Evolutionary conservation across 2,329 filamentous ascomycete species (phyloP).

Genomic region (Tympanopsis confertula): DNA sequence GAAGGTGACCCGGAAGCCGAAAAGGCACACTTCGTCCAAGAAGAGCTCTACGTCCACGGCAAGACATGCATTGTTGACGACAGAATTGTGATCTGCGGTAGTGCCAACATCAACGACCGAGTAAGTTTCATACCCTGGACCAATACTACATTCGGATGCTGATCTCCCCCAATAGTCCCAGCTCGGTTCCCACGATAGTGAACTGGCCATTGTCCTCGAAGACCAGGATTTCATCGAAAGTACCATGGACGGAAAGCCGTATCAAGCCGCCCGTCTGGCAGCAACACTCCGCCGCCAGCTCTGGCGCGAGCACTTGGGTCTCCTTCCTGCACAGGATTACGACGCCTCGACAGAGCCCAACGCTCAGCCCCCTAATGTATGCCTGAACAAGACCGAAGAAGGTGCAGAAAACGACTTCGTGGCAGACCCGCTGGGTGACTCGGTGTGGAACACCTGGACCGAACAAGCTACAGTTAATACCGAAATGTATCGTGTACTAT

Average conservation of each 20-base stretch:
- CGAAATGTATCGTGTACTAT: conserved; percentile 63
- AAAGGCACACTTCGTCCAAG: conserved; percentile 80
- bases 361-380: conserved; percentile 59
- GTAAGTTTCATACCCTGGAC: conserved; percentile 10
- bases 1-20: conserved; percentile 66
- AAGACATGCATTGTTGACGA: conserved; percentile 89
- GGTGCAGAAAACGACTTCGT: conserved; percentile 53
- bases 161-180: conserved; percentile 37
- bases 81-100: conserved; percentile 71
- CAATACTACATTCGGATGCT: background rate
- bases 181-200: conserved; percentile 78
- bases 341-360: conserved; percentile 59
- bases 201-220: conserved; percentile 81
- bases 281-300: conserved; percentile 70
- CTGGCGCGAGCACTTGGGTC: conserved; percentile 82
- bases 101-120: conserved; percentile 84
- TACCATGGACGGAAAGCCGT: conserved; percentile 69
- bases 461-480: conserved; percentile 60
- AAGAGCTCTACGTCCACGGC: conserved; percentile 89
- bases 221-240: conserved; percentile 63
- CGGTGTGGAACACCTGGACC: conserved; percentile 61
- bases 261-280: conserved; percentile 70
- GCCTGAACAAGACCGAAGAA: conserved; percentile 51
- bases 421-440: conserved; percentile 57
- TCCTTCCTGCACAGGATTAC: conserved; percentile 63